These are phyloP conservation scores for Cucurbita moschata DNA, from an alignment of 306 rosid species.

Conservation along the genomic window DNA sequence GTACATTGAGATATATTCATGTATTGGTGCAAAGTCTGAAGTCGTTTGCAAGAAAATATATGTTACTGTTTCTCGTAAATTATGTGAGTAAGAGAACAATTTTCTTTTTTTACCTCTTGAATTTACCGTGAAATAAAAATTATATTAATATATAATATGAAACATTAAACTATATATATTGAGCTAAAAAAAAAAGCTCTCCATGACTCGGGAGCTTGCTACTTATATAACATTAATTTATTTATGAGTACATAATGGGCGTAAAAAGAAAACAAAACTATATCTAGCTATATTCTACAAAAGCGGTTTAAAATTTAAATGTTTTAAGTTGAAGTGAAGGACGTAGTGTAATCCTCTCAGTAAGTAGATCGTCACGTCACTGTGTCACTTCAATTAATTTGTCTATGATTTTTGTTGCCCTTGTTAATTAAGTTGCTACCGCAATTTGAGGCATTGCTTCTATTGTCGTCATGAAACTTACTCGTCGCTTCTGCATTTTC, in stretches of 20 bases:
- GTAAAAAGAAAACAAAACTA: background rate
- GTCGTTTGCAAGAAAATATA: too few relatives aligned
- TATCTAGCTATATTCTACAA: background rate
- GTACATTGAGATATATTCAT: too few relatives aligned
- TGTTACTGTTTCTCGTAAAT: too few relatives aligned
- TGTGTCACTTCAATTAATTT: background rate
- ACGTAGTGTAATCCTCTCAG: background rate
- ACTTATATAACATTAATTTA: too few relatives aligned
- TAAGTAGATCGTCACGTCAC: background rate
- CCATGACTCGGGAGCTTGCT: background rate
- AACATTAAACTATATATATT: background rate
- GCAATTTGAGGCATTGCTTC: constrained; percentile 43
- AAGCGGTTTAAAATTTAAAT: background rate
- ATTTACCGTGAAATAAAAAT: too few relatives aligned
- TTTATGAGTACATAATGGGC: background rate
- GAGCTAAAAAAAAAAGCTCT: background rate
- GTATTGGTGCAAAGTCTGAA: too few relatives aligned
- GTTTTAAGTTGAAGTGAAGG: background rate
- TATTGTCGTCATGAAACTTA: constrained; percentile 50
- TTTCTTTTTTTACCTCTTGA: too few relatives aligned
- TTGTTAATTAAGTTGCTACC: constrained; percentile 25
- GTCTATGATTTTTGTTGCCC: background rate
- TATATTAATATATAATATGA: too few relatives aligned
- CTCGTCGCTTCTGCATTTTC: constrained; percentile 63
- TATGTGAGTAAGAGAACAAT: too few relatives aligned